Evolutionary conservation across 2,329 filamentous ascomycete genomes (phyloP), one percentile per base, ranked within the genome.

Genomic region (Teratosphaeria destructans): DNA sequence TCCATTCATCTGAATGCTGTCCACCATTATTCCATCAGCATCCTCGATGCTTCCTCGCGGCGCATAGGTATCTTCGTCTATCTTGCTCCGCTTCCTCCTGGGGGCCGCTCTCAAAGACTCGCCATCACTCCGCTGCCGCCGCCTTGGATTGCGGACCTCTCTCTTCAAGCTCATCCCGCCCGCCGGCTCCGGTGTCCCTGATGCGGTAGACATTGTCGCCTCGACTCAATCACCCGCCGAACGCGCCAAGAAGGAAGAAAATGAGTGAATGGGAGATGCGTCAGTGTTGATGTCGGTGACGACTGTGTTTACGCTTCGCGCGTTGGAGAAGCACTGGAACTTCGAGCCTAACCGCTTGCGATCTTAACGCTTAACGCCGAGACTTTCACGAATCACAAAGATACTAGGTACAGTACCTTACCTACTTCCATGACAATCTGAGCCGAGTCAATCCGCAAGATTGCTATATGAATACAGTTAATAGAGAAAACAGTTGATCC

Each of bases 71-170:
- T 75, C 73, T 47, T 75, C 73, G 58, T 71, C 73, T 58, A 80
- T 65, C 63, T 78, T 79, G 70, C 76, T 79, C 57, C 77, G 73
- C 69, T 80, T 79, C 37, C 77, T 70, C 60, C 74, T 72, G 26
- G 75, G 75, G 56, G 76, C 75, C 56, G 76, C 66, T 57, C 72
- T 71, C 16, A 72, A 64, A 55, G 73, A 75, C 56, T 77, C 76
- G 55, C 75, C 75, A 63, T 77, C 75, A 59, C 66, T 68, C 69
- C 77, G 75, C 65, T 74, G 75, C 65, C 77, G 71, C 62, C 78
- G 71, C 61, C 75, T 73, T 47, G 76, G 76, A 63, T 78, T 78
- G 62, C 76, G 74, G 66, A 73, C 69, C 14, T 73, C 72, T 63
- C 71, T 71, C 54, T 65, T 64, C 53, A 23, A n/a, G 34, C 19